Base-by-base conservation (phyloP, 768 basidiomycete genomes). In the Lactarius hengduanensis region DNA sequence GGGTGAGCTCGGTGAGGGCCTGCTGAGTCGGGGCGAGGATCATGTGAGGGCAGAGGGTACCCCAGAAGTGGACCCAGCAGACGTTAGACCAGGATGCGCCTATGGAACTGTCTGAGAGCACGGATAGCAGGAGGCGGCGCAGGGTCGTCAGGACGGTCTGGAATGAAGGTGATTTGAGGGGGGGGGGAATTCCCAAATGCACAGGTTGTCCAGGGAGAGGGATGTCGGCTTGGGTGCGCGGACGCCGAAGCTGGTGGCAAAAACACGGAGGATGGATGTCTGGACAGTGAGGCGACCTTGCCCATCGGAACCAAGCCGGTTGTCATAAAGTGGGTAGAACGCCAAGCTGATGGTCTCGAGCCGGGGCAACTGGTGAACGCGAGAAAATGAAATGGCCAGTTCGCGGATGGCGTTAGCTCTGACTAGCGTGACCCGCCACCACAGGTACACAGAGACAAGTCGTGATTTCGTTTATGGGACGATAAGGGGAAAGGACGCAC, bases 181-280 rank as follows among this genome's bases (percentile, higher is more conserved):
- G 4, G 26, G 4, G 36, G 13, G 0, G 13, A 26, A 5, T 36
- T 36, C 15, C 16, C 38, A 22, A 18, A 18, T 6, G 26, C n/a
- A 13, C 20, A 62, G 50, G 22, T 62, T 62, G 11, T 28, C n/a
- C 26, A 62, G 16, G 8, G 45, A 28, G 32, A 62, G 62, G 2
- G 62, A 41, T 2, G 11, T 50, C n/a, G 56, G 36, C 20, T 50
- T 40, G n/a, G 62, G 47, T 32, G 62, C 3, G 11, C 36, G 7
- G 62, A 38, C 7, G n/a, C 9, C 7, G 36, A 58, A 58, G 57
- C 57, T 58, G 11, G 28, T 9, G 0, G 1, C 38, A n/a, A 62
- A 54, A 26, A 53, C 45, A 10, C 9, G 20, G 34, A 56, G 53
- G 13, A 62, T 36, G 36, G n/a, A 62, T 32, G 10, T 3, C 3